Evolutionary conservation across 225 moss, liverwort and hornwort species (phyloP).

Genomic region (Antitrichia curtipendula): DNA sequence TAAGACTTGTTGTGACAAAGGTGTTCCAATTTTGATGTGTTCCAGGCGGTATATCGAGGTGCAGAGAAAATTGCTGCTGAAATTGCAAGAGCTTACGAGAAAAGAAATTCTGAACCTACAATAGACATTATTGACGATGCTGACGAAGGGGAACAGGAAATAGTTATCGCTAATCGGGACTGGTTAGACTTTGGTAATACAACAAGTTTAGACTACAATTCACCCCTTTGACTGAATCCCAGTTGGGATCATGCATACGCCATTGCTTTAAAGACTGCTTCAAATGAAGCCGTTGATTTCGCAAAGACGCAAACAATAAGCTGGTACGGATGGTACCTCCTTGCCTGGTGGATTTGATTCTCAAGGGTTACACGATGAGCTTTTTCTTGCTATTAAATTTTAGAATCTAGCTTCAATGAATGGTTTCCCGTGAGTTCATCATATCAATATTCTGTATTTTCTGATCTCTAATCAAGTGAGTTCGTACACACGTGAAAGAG

Average conservation of each 20-base stretch:
- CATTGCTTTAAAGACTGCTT: neutral
- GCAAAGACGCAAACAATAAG: neutral
- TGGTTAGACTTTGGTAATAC: constrained; percentile 49
- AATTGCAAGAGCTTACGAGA: constrained; percentile 20
- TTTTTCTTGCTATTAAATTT: neutral
- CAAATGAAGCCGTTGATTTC: neutral
- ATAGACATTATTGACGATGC: neutral
- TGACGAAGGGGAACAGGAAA: constrained; percentile 3
- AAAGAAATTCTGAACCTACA: neutral
- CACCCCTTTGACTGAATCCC: neutral
- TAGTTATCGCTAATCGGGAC: constrained; percentile 42
- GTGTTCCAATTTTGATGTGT: neutral
- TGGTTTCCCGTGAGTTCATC: neutral
- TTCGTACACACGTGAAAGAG: neutral
- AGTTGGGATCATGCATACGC: neutral
- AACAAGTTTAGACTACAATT: neutral
- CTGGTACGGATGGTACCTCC: neutral
- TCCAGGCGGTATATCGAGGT: constrained; percentile 8
- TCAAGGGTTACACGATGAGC: neutral
- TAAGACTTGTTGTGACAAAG: neutral
- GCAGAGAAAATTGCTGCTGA: constrained; percentile 6
- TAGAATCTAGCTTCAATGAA: neutral
- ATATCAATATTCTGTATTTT: neutral
- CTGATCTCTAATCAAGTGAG: neutral
- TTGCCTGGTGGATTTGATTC: neutral